Percentiles rank a stretch among this genome's conserved stretches.
These are phyloP conservation scores for Eucalyptus sideroxylon DNA, from an alignment of 345 rosid genomes.

Conservation along the genomic window DNA sequence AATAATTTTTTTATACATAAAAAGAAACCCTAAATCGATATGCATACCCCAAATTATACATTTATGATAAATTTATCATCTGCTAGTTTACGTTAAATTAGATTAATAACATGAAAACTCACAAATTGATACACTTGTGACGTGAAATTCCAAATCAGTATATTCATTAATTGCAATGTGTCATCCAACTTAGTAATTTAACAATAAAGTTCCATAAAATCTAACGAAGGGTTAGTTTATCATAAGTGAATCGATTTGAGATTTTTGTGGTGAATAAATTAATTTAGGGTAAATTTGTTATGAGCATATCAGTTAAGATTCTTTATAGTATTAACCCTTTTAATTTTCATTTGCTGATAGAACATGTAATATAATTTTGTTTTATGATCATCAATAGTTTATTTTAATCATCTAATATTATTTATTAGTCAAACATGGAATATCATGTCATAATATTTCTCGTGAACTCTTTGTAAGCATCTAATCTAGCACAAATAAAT, in stretches of 20 bases:
- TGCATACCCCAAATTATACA: too few species aligned
- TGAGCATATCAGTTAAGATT: too few species aligned
- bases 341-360: neutral
- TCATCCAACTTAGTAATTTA: too few species aligned
- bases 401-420: neutral
- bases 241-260: too few species aligned
- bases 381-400: neutral
- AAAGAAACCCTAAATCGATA: too few species aligned
- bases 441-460: neutral
- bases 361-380: neutral
- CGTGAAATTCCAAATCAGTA: rapidly evolving
- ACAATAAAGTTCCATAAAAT: too few species aligned
- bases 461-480: neutral
- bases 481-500: neutral
- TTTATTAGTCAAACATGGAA: neutral
- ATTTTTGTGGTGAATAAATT: too few species aligned
- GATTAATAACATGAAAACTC: too few species aligned
- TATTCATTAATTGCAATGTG: too few species aligned
- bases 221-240: rapidly evolving
- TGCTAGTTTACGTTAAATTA: rapidly evolving
- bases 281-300: rapidly evolving
- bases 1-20: too few species aligned
- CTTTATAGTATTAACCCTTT: neutral
- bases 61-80: too few species aligned
- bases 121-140: too few species aligned